Conservation (phyloP, 495 filamentous ascomycete genomes). For the Podospora tetraspora region DNA sequence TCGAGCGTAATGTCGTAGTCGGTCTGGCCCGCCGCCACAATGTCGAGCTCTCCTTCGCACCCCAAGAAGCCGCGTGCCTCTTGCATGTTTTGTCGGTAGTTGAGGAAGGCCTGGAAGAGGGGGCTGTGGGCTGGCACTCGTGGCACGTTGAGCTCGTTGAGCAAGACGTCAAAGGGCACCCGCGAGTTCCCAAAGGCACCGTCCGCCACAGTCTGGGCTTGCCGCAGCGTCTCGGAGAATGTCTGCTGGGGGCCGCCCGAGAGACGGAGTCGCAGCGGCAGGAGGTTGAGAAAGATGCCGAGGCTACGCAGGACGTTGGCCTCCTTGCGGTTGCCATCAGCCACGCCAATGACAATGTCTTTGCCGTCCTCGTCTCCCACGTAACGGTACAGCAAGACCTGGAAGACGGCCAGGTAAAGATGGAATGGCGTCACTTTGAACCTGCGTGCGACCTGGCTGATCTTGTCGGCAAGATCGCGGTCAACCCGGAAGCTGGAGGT, state of each 20-base stretch:
- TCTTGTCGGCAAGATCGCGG: background rate
- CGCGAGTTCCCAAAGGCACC: constrained; percentile 23
- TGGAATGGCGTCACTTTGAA: constrained; percentile 35
- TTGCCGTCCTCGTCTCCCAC: constrained; percentile 18
- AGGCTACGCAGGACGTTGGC: constrained; percentile 23
- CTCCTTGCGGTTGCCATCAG: constrained; percentile 36
- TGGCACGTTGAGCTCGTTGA: constrained; percentile 27
- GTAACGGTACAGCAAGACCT: constrained; percentile 29
- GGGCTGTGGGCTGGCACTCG: constrained; percentile 24
- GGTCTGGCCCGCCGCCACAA: background rate
- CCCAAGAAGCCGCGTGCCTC: constrained; percentile 2
- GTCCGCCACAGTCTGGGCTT: constrained; percentile 12
- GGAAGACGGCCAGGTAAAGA: constrained; percentile 34
- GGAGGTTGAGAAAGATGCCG: constrained; percentile 45
- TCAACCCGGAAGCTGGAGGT: constrained; percentile 4
- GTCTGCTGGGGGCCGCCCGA: background rate
- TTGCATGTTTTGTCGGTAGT: constrained; percentile 30
- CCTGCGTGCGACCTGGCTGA: constrained; percentile 2
- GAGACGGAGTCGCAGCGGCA: constrained; percentile 38
- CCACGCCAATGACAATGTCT: constrained; percentile 33
- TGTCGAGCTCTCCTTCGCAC: constrained; percentile 8
- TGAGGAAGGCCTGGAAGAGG: constrained; percentile 35
- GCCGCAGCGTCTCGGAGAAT: constrained; percentile 15
- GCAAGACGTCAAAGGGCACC: constrained; percentile 31
- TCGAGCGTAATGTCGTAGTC: constrained; percentile 28